Percentiles rank a stretch among this genome's conserved stretches.
These are phyloP conservation scores for Silene vulgaris DNA, from an alignment of 179 eudicot genomes.

Conservation along the genomic window DNA sequence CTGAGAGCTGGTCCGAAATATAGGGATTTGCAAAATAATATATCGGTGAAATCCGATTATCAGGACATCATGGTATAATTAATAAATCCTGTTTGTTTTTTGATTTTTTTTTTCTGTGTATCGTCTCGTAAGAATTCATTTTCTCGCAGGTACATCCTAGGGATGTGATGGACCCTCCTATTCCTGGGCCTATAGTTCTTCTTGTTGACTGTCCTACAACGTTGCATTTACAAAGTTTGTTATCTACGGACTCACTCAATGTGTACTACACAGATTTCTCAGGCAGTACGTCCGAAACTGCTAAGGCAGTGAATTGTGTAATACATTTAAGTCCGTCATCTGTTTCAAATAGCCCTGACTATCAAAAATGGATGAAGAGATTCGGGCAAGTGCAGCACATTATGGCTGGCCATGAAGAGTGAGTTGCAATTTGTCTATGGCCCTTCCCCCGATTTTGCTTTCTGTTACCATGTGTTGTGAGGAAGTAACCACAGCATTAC, in stretches of 20 bases:
- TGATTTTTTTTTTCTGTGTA: not conserved
- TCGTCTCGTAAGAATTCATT: slow-evolving; percentile 3
- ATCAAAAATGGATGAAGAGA: slow-evolving; percentile 75
- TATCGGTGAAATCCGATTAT: slow-evolving; percentile 66
- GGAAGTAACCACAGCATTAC: too few species aligned
- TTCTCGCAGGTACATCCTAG: slow-evolving; percentile 69
- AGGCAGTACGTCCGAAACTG: slow-evolving; percentile 32
- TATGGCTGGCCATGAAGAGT: slow-evolving; percentile 92
- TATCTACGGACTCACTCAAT: slow-evolving; percentile 46
- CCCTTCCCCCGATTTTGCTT: not conserved
- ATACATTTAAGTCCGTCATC: slow-evolving; percentile 72
- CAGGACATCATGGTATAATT: slow-evolving; percentile 55
- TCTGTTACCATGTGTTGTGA: not conserved
- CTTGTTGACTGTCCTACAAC: slow-evolving; percentile 86
- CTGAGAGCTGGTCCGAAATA: slow-evolving; percentile 74
- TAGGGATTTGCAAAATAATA: slow-evolving; percentile 67
- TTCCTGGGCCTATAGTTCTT: slow-evolving; percentile 81
- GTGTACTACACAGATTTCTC: slow-evolving; percentile 43
- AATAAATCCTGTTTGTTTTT: not conserved
- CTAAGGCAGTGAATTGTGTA: slow-evolving; percentile 62
- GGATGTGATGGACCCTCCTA: slow-evolving; percentile 79
- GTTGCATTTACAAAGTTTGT: slow-evolving; percentile 54
- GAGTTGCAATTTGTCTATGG: slow-evolving; percentile 24
- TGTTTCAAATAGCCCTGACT: slow-evolving; percentile 45
- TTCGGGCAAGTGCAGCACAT: slow-evolving; percentile 74